Evolutionary conservation across 345 rosid genomes (phyloP).

Genomic region (Populus simonii): DNA sequence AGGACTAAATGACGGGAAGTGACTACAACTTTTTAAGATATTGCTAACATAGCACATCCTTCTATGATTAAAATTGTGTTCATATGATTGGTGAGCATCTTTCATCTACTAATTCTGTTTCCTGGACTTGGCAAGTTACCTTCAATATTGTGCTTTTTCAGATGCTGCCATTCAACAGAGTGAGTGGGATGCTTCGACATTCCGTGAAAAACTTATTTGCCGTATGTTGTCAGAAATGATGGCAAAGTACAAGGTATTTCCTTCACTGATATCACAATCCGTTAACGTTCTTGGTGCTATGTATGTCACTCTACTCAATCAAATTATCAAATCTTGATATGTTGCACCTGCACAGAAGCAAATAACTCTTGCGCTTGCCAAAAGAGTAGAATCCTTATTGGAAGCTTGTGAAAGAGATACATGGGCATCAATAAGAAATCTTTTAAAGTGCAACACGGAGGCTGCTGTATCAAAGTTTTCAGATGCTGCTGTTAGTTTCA

Average conservation of each 20-base stretch:
- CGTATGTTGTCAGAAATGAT: slow-evolving; percentile 58
- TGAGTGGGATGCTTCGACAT: slow-evolving; percentile 61
- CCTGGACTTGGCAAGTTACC: background rate
- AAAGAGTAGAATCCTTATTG: slow-evolving; percentile 54
- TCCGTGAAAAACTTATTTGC: slow-evolving; percentile 54
- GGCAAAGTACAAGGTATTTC: slow-evolving; percentile 49
- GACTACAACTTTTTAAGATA: background rate
- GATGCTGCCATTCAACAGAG: slow-evolving; percentile 60
- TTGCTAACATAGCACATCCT: background rate
- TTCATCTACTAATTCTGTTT: background rate
- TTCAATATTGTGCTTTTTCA: slow-evolving; percentile 16
- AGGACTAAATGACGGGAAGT: background rate
- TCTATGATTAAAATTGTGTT: background rate
- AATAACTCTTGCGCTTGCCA: slow-evolving; percentile 39
- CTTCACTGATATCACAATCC: slow-evolving; percentile 1
- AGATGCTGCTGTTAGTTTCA: slow-evolving; percentile 49
- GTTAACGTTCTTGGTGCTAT: background rate
- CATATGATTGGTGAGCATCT: background rate
- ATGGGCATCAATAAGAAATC: slow-evolving; percentile 60
- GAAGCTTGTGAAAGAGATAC: slow-evolving; percentile 58
- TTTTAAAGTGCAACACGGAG: slow-evolving; percentile 59
- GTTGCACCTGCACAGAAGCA: slow-evolving; percentile 42
- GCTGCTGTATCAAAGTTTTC: slow-evolving; percentile 28
- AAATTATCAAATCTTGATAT: background rate
- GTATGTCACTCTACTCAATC: background rate